phyloP scores from a whole-genome alignment of 2,329 filamentous ascomycete species.

The Fusarium nanum region DNA sequence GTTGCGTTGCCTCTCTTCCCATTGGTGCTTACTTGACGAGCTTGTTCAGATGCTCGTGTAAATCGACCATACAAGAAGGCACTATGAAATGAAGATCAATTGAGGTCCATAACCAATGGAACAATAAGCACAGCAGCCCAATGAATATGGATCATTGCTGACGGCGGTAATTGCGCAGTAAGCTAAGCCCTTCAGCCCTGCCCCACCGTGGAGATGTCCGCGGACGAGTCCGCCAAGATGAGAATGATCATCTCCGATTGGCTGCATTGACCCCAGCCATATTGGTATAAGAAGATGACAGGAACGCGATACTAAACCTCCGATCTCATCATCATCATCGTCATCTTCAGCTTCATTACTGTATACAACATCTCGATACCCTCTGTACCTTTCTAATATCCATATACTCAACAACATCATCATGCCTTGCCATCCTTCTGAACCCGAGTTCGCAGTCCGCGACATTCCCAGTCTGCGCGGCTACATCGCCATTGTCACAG shows the following conservation, averaged over 20 bases:
- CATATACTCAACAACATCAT: background rate
- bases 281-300: conserved; percentile 20
- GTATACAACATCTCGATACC: rapidly evolving
- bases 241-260: conserved; percentile 3
- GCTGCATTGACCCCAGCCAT: background rate
- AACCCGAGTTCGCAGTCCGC: conserved; percentile 27
- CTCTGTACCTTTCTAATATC: background rate
- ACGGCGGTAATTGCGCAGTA: conserved; percentile 1
- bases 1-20: too few relatives aligned
- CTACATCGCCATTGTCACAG: conserved; percentile 41
- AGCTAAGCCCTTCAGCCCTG: conserved; percentile 9
- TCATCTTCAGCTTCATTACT: background rate
- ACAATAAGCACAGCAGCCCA: background rate
- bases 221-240: conserved; percentile 21
- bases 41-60: too few relatives aligned
- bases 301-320: background rate
- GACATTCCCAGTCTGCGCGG: conserved; percentile 39
- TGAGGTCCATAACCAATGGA: background rate
- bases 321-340: background rate
- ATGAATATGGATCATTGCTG: background rate
- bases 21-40: background rate
- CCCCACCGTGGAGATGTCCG: conserved; percentile 36
- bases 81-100: too few relatives aligned
- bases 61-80: background rate
- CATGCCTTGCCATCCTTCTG: conserved; percentile 22